phyloP scores from a whole-genome alignment of 2,329 filamentous ascomycete genomes.

The Aspergillus ochraceoroseus region DNA sequence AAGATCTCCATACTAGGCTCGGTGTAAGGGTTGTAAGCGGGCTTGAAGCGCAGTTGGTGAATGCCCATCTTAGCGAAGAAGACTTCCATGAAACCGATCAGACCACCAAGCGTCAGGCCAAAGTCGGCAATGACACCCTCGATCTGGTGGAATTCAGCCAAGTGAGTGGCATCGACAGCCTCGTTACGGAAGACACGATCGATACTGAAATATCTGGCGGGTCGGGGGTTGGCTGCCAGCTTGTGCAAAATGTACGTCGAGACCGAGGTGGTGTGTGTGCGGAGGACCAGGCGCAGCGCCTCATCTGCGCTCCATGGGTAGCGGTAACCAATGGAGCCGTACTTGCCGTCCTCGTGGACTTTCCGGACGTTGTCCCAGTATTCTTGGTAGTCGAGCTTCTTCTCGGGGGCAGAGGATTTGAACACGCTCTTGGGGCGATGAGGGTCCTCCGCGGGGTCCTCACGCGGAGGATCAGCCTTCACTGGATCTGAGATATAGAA shows the following conservation, averaged over 20 bases:
- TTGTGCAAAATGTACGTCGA: constrained; percentile 88
- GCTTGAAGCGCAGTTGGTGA: constrained; percentile 83
- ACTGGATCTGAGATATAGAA: constrained; percentile 95
- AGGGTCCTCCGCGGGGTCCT: constrained; percentile 48
- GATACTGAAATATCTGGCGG: constrained; percentile 96
- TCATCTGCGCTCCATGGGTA: constrained; percentile 91
- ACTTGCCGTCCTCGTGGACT: constrained; percentile 87
- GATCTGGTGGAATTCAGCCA: constrained; percentile 97
- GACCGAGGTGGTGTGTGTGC: constrained; percentile 93
- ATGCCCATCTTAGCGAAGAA: constrained; percentile 98
- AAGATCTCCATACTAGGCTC: constrained; percentile 99
- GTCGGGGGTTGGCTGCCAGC: constrained; percentile 74
- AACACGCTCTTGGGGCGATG: constrained; percentile 40
- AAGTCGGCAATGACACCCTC: constrained; percentile 99
- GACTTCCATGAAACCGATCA: constrained; percentile 90
- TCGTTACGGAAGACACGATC: constrained; percentile 98
- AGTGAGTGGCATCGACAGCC: constrained; percentile 90
- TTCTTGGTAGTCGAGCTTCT: constrained; percentile 64
- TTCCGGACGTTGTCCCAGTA: constrained; percentile 86
- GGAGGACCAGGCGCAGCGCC: constrained; percentile 77
- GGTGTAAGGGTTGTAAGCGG: constrained; percentile 91
- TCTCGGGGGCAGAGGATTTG: constrained; percentile 39
- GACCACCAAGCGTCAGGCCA: constrained; percentile 79
- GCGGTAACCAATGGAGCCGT: constrained; percentile 90
- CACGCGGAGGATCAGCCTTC: constrained; percentile 61